Evolutionary conservation across 352 stramenopile species (phyloP).

Genomic region (Phytophthora nicotianae): DNA sequence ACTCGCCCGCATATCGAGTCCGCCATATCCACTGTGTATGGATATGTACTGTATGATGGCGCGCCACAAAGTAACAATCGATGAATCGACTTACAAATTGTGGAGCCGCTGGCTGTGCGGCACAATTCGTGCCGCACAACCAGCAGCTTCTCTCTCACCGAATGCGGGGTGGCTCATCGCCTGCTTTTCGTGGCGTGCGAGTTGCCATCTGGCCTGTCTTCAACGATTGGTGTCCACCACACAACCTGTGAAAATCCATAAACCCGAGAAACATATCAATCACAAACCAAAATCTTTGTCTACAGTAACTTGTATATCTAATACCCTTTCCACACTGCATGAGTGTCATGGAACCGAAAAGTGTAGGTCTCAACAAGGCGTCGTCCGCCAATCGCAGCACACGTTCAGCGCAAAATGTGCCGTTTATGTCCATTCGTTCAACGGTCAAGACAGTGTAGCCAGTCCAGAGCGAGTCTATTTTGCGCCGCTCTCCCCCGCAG

Average conservation of each 20-base stretch:
- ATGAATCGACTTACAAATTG: neutral
- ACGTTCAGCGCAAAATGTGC: constrained; percentile 2
- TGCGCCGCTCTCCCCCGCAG: constrained; percentile 21
- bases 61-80: neutral
- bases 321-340: neutral
- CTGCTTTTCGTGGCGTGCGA: constrained; percentile 12
- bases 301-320: neutral
- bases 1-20: too few species aligned
- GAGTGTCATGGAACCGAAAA: neutral
- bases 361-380: constrained; percentile 4
- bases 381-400: constrained; percentile 7
- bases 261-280: neutral
- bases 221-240: neutral
- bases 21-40: too few species aligned
- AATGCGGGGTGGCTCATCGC: neutral
- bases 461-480: constrained; percentile 24
- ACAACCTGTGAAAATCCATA: neutral
- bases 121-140: neutral
- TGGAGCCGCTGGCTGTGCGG: too few species aligned
- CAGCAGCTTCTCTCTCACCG: neutral
- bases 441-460: constrained; percentile 14
- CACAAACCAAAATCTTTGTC: neutral
- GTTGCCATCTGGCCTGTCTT: constrained; percentile 5
- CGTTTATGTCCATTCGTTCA: neutral
- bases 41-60: too few species aligned